Base-by-base conservation (phyloP, 2,329 filamentous ascomycete species). In the Elsinoe necatrix region DNA sequence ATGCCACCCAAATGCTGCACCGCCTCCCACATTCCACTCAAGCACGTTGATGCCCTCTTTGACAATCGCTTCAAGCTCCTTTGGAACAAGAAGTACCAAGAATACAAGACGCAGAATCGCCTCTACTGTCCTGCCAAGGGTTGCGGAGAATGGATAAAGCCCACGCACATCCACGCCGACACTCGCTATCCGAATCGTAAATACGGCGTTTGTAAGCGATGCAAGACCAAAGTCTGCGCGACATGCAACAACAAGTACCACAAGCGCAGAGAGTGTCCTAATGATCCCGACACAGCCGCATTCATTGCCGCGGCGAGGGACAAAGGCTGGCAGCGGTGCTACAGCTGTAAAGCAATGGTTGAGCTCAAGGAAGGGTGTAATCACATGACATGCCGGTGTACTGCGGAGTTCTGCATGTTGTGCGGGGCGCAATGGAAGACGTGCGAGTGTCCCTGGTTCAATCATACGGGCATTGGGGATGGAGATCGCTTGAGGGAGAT, bases 1-100 rank as follows among this genome's bases (percentile, higher is more conserved):
- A 95, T 95, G 88, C 89, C 90, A 16, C 90, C 90, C 0, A 81
- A 78, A 66, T 95, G 89, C 71, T 95, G 89, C 70, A 85, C 81
- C 2, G 65, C 79, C 18, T 81, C 89, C 11, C 80, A 82, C 62
- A 95, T 95, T 58, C 82, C 86, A 0, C 73, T 90, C 5, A 84
- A 83, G 62, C 83, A 89, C 67, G 89, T 92, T 25, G 86, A 92
- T 11, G 78, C 78, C 21, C 74, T 93, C 6, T 90, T 95, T 65
- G 81, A 87, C 65, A 67, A 77, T 57, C 76, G 79, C 55, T 92
- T 93, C 75, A 92, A 93, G 72, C 81, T 77, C 62, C 76, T 76
- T 1, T 95, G 89, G 88, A 92, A 93, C 67, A 80, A 79, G 58
- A 92, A 89, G 65, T 93, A 85, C 65, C 77, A 83, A 63, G 87